Base-by-base conservation (phyloP, 306 rosid genomes). In the Rubus idaeus region DNA sequence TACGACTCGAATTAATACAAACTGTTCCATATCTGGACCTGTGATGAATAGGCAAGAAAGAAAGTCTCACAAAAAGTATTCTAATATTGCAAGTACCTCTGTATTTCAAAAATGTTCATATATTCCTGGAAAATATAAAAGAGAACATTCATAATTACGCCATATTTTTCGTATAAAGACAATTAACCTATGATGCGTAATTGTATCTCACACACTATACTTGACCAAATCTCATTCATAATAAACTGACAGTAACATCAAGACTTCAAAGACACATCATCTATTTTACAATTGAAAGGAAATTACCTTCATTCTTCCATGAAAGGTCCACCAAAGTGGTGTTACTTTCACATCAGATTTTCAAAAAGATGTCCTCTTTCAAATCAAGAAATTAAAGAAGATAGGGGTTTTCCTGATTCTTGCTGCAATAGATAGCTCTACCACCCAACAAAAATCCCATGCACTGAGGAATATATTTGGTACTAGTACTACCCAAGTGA, bases 1-100 rank as follows among this genome's bases (percentile, higher is more conserved):
- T 14, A 92, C 60, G 18, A 71, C 81, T 42, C 91, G 87, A 73
- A 86, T 84, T 76, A 89, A 71, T 56, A 71, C 67, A 47, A 30
- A 23, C 4, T 89, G 86, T n/a, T 90, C 93, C 79, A 92, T 79
- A 84, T 88, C 90, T 44, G 88, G 89, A 80, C 91, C 98, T 95
- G 87, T 80, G 83, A 82, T 42, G 35, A 42, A 64, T 20, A 69
- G 44, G 67, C 61, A 53, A 69, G 47, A 81, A 79, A 68, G 53
- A 6, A 62, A 6, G 62, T 52, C 49, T 77, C 55, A 63, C 7
- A 44, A 62, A 68, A 64, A 13, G 3, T 14, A 20, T 12, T 60
- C 18, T 57, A 61, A 14, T 23, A 16, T 74, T 60, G 69, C 56
- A 9, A 60, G 63, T 11, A 40, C 23, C 76, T 20, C 40, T 23